Base-by-base conservation (phyloP, 352 stramenopile species). In the Pseudoperonospora humuli region DNA sequence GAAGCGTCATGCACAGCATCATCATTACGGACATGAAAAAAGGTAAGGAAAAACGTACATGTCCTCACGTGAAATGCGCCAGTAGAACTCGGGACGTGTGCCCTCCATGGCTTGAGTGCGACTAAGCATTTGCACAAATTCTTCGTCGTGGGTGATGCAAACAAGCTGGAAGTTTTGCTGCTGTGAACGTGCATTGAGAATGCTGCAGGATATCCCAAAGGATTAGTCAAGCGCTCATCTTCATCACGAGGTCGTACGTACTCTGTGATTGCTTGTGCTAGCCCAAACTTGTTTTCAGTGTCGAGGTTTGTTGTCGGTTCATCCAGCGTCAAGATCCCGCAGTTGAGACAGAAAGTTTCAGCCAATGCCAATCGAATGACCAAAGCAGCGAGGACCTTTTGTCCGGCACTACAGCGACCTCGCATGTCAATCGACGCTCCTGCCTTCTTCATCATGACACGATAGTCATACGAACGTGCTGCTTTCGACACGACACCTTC, bases 121-220 rank as follows among this genome's bases (percentile, higher is more conserved):
- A 21, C 75, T 88, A 5, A 94, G 68, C 76, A 92, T 93, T 51
- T 92, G 77, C 29, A 95, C 81, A 46, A 93, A 94, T 24, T 91
- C 92, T 66, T 99, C 95, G 61, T 99, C 97, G 73, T 99, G 97
- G 1, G 97, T 99, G 67, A 99, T 99, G 36, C 97, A 89, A 21
- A 99, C 84, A 31, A 99, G 81, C 70, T 99, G 97, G 59, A 99
- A 99, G 65, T 99, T 99, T 42, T 90, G 79, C 67, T 99, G 96
- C 18, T 84, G 68, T 2, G 83, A 73, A 26, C 97, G 81, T 9
- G 86, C 86, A 29, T 92, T 95, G 46, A 99, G 83, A 48, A 99
- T 98, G 47, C 83, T 91, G 36, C 43, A n/a, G n/a, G n/a, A n/a
- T n/a, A n/a, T n/a, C n/a, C n/a, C n/a, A n/a, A n/a, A n/a, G n/a